phyloP scores from a whole-genome alignment of 805 yeast species.

The Lipomyces japonicus region DNA sequence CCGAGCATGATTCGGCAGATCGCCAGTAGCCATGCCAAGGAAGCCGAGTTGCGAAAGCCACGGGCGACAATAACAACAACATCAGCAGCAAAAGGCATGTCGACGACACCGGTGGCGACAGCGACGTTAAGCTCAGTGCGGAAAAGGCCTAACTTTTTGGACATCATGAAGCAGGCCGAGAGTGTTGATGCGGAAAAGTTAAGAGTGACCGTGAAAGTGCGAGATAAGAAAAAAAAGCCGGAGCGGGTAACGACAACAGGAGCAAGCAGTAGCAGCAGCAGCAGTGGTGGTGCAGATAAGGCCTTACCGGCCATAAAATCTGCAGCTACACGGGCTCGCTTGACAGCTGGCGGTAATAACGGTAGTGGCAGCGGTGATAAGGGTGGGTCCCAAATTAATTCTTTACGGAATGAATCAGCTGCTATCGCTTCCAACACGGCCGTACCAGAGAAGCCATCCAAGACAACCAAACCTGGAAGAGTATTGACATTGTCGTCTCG shows the following conservation, averaged over 20 bases:
- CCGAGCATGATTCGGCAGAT: too few species aligned
- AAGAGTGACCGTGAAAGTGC: slow-evolving; percentile 43
- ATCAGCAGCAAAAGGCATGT: background rate
- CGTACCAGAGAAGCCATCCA: background rate
- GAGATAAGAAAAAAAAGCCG: slow-evolving; percentile 27
- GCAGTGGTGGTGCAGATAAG: background rate
- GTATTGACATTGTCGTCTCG: background rate
- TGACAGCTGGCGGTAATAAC: too few species aligned
- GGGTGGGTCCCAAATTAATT: background rate
- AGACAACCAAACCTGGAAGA: background rate
- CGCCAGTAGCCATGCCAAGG: too few species aligned
- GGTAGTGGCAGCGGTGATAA: too few species aligned
- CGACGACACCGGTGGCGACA: background rate
- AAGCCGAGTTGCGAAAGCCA: too few species aligned
- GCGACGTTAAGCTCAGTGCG: background rate
- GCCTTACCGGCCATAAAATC: background rate
- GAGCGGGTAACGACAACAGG: slow-evolving; percentile 2
- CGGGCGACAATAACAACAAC: too few species aligned
- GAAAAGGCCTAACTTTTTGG: slow-evolving; percentile 53
- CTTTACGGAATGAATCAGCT: background rate
- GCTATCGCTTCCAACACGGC: background rate
- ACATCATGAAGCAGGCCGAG: slow-evolving; percentile 66
- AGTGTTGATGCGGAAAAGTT: slow-evolving; percentile 51
- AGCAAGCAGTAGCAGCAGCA: background rate
- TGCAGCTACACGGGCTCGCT: background rate